Percentiles rank a stretch among this genome's conserved stretches.
These are phyloP conservation scores for Phytophthora fragariae DNA, from an alignment of 352 stramenopile species.

Conservation along the genomic window DNA sequence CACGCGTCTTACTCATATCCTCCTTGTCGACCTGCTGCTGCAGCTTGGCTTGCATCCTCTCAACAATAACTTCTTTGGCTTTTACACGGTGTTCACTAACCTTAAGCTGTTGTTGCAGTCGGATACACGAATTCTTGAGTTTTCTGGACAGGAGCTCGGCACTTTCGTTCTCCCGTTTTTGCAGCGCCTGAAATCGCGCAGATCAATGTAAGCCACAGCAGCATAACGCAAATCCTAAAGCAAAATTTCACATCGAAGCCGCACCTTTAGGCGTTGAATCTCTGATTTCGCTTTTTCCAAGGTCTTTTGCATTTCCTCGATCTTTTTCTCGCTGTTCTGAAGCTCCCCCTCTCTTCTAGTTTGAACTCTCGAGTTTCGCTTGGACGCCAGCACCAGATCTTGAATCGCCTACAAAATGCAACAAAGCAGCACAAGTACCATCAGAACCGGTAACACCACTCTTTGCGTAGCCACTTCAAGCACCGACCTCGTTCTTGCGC, in stretches of 20 bases:
- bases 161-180: constrained; percentile 57
- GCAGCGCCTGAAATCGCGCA: constrained; percentile 44
- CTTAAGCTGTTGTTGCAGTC: constrained; percentile 86
- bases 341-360: constrained; percentile 56
- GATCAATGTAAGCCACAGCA: constrained; percentile 1
- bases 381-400: constrained; percentile 76
- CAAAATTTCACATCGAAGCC: constrained; percentile 16
- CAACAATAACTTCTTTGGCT: constrained; percentile 82
- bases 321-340: constrained; percentile 59
- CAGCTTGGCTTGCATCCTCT: constrained; percentile 85
- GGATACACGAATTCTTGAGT: constrained; percentile 67
- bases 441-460: constrained; percentile 6
- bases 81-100: constrained; percentile 89
- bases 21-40: constrained; percentile 84
- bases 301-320: constrained; percentile 45
- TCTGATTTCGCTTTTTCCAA: constrained; percentile 64
- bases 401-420: constrained; percentile 68
- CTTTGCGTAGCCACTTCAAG: not conserved
- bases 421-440: not conserved
- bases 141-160: constrained; percentile 60
- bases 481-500: constrained; percentile 72
- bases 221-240: constrained; percentile 12
- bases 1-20: constrained; percentile 61
- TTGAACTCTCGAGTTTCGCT: constrained; percentile 62
- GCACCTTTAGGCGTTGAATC: constrained; percentile 65